phyloP scores from a whole-genome alignment of 192 early-diverging fungal species.

The Backusella westeae region DNA sequence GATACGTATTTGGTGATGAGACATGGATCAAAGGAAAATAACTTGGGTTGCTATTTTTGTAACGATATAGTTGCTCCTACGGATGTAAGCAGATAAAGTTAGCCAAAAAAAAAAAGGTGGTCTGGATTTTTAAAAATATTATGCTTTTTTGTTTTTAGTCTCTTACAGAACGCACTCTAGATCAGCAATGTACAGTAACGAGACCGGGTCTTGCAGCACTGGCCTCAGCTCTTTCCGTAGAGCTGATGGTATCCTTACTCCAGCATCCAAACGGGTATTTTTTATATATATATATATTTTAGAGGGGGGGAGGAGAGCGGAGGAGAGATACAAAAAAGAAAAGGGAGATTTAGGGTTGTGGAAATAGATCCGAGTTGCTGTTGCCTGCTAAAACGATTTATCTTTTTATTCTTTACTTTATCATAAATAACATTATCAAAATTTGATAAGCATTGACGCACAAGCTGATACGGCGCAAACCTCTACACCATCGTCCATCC shows the following conservation, averaged over 20 bases:
- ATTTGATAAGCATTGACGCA: constrained; percentile 44
- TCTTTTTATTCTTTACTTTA: neutral
- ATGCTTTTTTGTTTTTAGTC: constrained; percentile 50
- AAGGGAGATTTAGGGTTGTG: neutral
- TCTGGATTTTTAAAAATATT: constrained; percentile 5
- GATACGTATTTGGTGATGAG: constrained; percentile 96
- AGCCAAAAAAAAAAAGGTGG: neutral
- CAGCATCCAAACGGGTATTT: constrained; percentile 78
- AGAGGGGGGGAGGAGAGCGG: neutral
- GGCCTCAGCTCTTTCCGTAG: constrained; percentile 84
- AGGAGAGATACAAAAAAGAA: neutral
- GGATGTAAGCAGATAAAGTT: constrained; percentile 58
- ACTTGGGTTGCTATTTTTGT: constrained; percentile 96
- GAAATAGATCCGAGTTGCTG: neutral
- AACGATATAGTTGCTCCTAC: constrained; percentile 97
- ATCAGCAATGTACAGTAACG: constrained; percentile 99
- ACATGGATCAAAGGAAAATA: constrained; percentile 66
- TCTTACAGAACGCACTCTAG: constrained; percentile 87
- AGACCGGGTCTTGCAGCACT: constrained; percentile 92
- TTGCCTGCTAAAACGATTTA: neutral
- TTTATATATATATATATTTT: neutral
- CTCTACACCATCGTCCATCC: constrained; percentile 20
- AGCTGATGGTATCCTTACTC: constrained; percentile 84
- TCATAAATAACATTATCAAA: neutral
- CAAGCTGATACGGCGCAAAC: constrained; percentile 41